Evolutionary conservation across 202 grass and related monocot species (phyloP).

Genomic region (Panicum hallii): DNA sequence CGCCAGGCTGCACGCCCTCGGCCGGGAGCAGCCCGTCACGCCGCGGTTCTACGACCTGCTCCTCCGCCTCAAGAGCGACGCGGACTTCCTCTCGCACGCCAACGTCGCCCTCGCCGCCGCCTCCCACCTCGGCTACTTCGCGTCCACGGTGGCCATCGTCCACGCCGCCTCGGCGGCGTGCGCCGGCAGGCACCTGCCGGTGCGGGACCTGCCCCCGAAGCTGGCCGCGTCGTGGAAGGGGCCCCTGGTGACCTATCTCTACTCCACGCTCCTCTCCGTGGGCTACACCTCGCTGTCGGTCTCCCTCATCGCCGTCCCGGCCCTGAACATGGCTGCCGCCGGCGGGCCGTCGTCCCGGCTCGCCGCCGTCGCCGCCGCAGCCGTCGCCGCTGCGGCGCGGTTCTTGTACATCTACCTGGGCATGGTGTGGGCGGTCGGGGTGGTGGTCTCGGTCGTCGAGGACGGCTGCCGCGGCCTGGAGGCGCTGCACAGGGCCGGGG

Average conservation of each 20-base stretch:
- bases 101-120: not conserved
- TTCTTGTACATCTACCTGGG: conserved; percentile 43
- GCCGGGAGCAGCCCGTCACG: conserved; percentile 29
- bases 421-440: conserved; percentile 46
- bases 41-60: conserved; percentile 47
- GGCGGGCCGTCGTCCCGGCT: not conserved
- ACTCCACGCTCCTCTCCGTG: conserved; percentile 43
- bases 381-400: not conserved
- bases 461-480: conserved; percentile 43
- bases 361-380: not conserved
- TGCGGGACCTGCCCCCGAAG: conserved; percentile 12
- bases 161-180: conserved; percentile 29
- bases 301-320: conserved; percentile 33
- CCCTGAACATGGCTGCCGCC: conserved; percentile 30
- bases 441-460: conserved; percentile 48
- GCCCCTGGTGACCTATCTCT: conserved; percentile 21
- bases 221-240: conserved; percentile 39
- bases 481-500: conserved; percentile 36
- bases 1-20: conserved; percentile 43
- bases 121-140: conserved; percentile 24
- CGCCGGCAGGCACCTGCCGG: conserved; percentile 20
- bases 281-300: conserved; percentile 46
- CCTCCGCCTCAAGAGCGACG: conserved; percentile 36
- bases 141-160: conserved; percentile 18
- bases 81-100: not conserved